Evolutionary conservation across 2,329 filamentous ascomycete species (phyloP).

Genomic region (Tolypocladium ophioglossoides): DNA sequence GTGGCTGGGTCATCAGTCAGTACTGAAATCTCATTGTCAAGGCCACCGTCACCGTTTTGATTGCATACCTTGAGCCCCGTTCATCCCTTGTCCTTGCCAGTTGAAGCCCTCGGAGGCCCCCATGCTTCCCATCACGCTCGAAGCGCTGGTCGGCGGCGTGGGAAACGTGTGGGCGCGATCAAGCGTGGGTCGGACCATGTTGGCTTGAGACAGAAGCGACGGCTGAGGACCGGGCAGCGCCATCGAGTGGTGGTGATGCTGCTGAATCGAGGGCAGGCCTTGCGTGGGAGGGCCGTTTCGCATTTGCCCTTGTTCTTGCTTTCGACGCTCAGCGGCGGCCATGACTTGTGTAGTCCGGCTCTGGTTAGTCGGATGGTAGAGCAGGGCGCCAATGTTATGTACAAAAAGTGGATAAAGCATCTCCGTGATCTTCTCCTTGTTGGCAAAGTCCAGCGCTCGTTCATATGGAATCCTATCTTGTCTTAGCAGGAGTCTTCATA

Average conservation of each 20-base stretch:
- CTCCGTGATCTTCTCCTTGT: conserved; percentile 99
- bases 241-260: conserved; percentile 47
- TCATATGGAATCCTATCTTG: conserved; percentile 84
- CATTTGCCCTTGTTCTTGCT: conserved; percentile 58
- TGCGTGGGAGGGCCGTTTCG: conserved; percentile 41
- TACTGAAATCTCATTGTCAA: conserved; percentile 51
- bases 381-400: conserved; percentile 85
- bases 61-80: conserved; percentile 51
- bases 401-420: conserved; percentile 92
- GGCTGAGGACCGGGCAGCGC: conserved; percentile 51
- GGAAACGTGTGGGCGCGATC: conserved; percentile 90
- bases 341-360: conserved; percentile 75
- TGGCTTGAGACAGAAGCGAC: conserved; percentile 55
- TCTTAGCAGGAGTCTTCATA: conserved; percentile 14
- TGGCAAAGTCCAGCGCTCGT: conserved; percentile 93
- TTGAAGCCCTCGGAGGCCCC: conserved; percentile 68
- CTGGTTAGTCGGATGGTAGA: conserved; percentile 90
- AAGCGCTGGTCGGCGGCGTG: conserved; percentile 87
- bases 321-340: conserved; percentile 70
- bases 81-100: conserved; percentile 59
- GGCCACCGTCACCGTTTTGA: conserved; percentile 26
- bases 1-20: conserved; percentile 63
- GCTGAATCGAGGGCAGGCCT: conserved; percentile 57
- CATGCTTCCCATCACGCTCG: conserved; percentile 68
- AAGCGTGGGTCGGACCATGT: conserved; percentile 61